A percentile compares a stretch with the other conserved stretches of the same genome.
Evolutionary conservation across 257 asterid genomes (phyloP).

Genomic region (Cinchona pubescens): DNA sequence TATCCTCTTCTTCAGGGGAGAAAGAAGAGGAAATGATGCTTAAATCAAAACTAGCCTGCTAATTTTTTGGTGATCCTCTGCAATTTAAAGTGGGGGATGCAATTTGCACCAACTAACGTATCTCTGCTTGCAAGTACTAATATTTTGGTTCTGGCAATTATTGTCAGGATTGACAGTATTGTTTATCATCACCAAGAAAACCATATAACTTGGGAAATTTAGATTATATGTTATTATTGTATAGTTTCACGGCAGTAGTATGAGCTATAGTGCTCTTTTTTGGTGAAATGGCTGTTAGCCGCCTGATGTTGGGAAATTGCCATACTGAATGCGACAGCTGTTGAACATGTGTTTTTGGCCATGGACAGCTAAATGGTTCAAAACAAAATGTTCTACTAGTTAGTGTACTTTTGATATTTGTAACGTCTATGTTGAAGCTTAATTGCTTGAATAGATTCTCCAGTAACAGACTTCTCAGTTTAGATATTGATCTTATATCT

Average conservation of each 20-base stretch:
- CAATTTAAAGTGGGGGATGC: background rate
- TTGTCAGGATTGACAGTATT: background rate
- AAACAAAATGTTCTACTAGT: background rate
- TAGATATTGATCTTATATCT: background rate
- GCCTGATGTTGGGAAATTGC: background rate
- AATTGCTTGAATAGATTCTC: background rate
- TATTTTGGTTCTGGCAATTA: background rate
- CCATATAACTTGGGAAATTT: background rate
- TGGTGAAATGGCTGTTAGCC: background rate
- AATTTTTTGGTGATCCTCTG: background rate
- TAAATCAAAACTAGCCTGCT: background rate
- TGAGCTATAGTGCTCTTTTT: background rate
- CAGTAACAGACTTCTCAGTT: background rate
- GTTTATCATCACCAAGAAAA: background rate
- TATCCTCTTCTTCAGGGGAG: constrained; percentile 60
- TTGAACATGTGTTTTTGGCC: background rate
- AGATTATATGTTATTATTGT: background rate
- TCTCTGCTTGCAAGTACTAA: constrained; percentile 6
- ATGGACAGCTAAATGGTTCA: background rate
- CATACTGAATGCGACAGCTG: background rate
- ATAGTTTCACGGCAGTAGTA: constrained; percentile 1
- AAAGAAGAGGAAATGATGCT: constrained; percentile 60
- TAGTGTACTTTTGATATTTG: background rate
- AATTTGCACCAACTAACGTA: background rate
- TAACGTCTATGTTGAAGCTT: no score